phyloP scores from a whole-genome alignment of 805 yeast genomes.

The Yarrowia hollandica region DNA sequence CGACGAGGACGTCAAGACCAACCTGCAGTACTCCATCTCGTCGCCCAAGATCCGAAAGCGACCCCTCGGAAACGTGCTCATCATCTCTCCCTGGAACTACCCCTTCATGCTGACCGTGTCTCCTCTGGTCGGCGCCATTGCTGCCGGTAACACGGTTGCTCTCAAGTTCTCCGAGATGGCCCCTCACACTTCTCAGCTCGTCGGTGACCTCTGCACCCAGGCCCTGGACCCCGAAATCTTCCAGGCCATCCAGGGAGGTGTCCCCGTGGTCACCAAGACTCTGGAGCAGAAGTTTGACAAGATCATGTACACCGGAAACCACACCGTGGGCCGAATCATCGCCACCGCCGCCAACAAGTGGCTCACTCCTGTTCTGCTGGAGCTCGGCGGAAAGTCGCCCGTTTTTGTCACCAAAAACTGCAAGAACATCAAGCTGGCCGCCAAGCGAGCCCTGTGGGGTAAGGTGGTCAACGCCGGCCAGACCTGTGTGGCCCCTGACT shows the following conservation, averaged over 20 bases:
- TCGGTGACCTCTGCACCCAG: slow-evolving; percentile 55
- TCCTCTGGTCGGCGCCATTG: slow-evolving; percentile 77
- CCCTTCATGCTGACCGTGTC: slow-evolving; percentile 63
- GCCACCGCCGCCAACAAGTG: slow-evolving; percentile 81
- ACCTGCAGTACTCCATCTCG: slow-evolving; percentile 34
- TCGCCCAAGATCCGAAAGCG: slow-evolving; percentile 38
- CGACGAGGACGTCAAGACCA: slow-evolving; percentile 44
- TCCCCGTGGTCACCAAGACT: slow-evolving; percentile 59
- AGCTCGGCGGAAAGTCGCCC: slow-evolving; percentile 93
- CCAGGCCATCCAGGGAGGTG: slow-evolving; percentile 69
- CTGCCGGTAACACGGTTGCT: slow-evolving; percentile 79
- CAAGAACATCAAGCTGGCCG: slow-evolving; percentile 44
- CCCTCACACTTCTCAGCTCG: slow-evolving; percentile 57
- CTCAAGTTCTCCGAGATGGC: slow-evolving; percentile 72
- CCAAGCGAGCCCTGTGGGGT: slow-evolving; percentile 75
- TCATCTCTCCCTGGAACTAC: slow-evolving; percentile 77
- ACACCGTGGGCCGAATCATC: slow-evolving; percentile 71
- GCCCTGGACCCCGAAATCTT: slow-evolving; percentile 59
- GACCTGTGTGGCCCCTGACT: slow-evolving; percentile 88
- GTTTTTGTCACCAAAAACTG: slow-evolving; percentile 58
- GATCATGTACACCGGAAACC: slow-evolving; percentile 84
- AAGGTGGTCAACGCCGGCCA: slow-evolving; percentile 82
- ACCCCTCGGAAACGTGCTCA: slow-evolving; percentile 62
- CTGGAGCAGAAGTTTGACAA: slow-evolving; percentile 71
- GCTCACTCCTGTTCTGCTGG: slow-evolving; percentile 77